A percentile compares a stretch with the other conserved stretches of the same genome.
phyloP scores from a whole-genome alignment of 768 basidiomycete genomes.

The Naganishia kalamii region DNA sequence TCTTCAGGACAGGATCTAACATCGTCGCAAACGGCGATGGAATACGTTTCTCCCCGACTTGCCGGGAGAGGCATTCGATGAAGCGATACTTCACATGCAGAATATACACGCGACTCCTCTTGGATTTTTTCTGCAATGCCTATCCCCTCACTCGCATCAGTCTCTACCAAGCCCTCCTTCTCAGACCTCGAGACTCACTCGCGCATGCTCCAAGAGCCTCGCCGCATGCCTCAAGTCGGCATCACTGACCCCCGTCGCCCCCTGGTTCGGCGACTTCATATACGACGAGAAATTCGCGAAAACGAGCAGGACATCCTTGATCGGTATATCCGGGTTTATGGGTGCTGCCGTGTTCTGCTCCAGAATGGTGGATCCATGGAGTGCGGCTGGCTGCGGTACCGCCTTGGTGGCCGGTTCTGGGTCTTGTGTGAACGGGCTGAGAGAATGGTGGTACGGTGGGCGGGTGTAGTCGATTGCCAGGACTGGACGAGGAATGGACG shows the following conservation, averaged over 20 bases:
- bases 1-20: constrained; percentile 41
- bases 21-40: constrained; percentile 41
- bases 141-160: too few relatives aligned
- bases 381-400: not conserved
- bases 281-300: constrained; percentile 43
- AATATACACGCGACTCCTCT: constrained; percentile 33
- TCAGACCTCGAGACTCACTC: constrained; percentile 31
- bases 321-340: constrained; percentile 40
- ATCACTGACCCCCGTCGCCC: constrained; percentile 32
- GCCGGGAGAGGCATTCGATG: constrained; percentile 24
- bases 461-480: not conserved
- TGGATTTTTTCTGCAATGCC: constrained; percentile 28
- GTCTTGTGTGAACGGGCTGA: too few relatives aligned
- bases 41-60: constrained; percentile 28
- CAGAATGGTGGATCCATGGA: not conserved
- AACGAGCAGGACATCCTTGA: constrained; percentile 39
- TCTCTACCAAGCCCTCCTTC: too few relatives aligned
- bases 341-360: not conserved
- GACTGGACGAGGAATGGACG: not conserved
- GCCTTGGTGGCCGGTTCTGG: too few relatives aligned
- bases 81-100: constrained; percentile 45
- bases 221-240: constrained; percentile 39
- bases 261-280: constrained; percentile 40
- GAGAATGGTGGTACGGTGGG: not conserved
- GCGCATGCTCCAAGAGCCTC: constrained; percentile 40